These are phyloP conservation scores for Aspergillus nidulans DNA, from an alignment of 495 filamentous ascomycete species.

Conservation along the genomic window DNA sequence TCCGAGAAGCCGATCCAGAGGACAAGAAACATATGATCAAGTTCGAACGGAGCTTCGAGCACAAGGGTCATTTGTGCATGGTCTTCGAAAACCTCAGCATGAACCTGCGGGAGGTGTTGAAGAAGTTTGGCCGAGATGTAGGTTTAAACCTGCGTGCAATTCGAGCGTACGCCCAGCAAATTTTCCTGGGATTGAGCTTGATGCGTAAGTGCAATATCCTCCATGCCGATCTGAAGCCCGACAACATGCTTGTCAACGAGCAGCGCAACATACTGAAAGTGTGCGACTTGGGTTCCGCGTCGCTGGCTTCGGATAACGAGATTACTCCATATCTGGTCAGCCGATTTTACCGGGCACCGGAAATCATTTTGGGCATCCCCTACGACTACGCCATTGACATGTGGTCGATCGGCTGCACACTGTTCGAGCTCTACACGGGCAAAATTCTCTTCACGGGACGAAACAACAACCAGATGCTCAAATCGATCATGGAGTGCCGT, in stretches of 20 bases:
- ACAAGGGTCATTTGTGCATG: conserved; percentile 93
- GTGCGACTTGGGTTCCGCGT: conserved; percentile 92
- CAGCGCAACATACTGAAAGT: conserved; percentile 82
- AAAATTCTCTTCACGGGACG: conserved; percentile 94
- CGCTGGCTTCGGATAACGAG: conserved; percentile 82
- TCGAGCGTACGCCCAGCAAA: conserved; percentile 84
- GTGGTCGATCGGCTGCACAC: conserved; percentile 95
- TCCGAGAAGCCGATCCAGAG: conserved; percentile 77
- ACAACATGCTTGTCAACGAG: conserved; percentile 93
- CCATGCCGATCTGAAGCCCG: conserved; percentile 93
- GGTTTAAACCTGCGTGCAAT: conserved; percentile 86
- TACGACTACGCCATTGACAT: conserved; percentile 94
- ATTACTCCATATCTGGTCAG: conserved; percentile 92
- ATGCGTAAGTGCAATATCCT: conserved; percentile 88
- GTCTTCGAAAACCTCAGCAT: conserved; percentile 92
- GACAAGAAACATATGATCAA: conserved; percentile 91
- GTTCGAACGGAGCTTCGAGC: conserved; percentile 81
- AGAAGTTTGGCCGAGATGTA: conserved; percentile 91
- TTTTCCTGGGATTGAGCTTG: conserved; percentile 81
- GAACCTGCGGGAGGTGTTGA: conserved; percentile 91
- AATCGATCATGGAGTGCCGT: conserved; percentile 91
- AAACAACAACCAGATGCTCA: conserved; percentile 97
- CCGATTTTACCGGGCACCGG: conserved; percentile 93
- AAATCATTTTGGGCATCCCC: conserved; percentile 92
- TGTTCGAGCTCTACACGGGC: conserved; percentile 95